Conservation (phyloP, 345 rosid species). For the Euclidium syriacum region DNA sequence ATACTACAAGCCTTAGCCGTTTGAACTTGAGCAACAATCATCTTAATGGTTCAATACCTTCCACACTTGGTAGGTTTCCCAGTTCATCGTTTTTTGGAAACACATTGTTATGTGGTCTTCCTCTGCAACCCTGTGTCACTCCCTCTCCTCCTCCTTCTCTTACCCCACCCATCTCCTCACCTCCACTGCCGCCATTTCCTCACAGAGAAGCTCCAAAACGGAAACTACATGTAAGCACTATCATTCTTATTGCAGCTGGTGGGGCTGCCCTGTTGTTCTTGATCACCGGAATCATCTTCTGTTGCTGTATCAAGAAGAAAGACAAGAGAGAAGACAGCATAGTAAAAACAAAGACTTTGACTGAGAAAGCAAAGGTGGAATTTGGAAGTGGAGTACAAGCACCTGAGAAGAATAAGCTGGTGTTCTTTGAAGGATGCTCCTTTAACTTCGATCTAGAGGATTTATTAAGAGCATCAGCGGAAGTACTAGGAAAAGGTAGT, state of each 20-base stretch:
- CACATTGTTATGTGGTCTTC: constrained; percentile 56
- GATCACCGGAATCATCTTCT: constrained; percentile 32
- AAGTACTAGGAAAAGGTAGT: constrained; percentile 86
- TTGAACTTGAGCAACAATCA: constrained; percentile 69
- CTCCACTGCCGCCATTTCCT: constrained; percentile 41
- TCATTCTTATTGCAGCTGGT: constrained; percentile 60
- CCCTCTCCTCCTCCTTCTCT: constrained; percentile 34
- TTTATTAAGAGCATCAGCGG: constrained; percentile 86
- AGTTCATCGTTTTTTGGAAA: constrained; percentile 72
- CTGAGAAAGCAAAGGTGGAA: constrained; percentile 71
- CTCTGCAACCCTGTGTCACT: constrained; percentile 43
- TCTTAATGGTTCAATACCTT: constrained; percentile 68
- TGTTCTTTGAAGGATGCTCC: constrained; percentile 73
- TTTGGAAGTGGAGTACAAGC: constrained; percentile 79
- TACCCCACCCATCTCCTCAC: constrained; percentile 41
- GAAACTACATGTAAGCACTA: constrained; percentile 50
- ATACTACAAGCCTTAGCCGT: constrained; percentile 38
- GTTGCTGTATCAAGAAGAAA: constrained; percentile 60
- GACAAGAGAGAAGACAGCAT: constrained; percentile 41
- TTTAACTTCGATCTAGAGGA: constrained; percentile 85
- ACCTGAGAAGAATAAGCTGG: constrained; percentile 73
- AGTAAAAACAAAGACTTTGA: constrained; percentile 45
- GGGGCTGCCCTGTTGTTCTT: constrained; percentile 48
- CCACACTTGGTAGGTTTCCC: constrained; percentile 54
- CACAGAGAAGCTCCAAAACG: constrained; percentile 35